Evolutionary conservation across 176 grass and related monocot species (phyloP).

Genomic region (Dendrocalamus sinicus): DNA sequence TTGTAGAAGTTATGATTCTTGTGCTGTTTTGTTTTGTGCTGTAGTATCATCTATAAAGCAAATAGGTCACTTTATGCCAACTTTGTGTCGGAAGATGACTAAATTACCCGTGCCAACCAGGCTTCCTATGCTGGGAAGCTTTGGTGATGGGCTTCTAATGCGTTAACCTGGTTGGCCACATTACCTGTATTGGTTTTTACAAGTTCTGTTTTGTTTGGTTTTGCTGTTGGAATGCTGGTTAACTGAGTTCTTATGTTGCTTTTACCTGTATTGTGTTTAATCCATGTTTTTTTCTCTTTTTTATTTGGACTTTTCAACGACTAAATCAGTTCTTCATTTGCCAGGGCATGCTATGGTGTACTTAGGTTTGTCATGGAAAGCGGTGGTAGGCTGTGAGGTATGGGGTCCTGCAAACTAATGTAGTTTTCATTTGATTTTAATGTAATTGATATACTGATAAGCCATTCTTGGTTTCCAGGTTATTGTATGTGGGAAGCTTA

Average conservation of each 20-base stretch:
- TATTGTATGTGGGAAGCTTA: conserved; percentile 70
- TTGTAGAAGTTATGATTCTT: not conserved
- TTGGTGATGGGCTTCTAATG: conserved; percentile 34
- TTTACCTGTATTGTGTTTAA: not conserved
- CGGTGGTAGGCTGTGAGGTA: conserved; percentile 82
- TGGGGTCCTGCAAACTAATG: not conserved
- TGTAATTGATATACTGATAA: not conserved
- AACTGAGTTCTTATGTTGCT: not conserved
- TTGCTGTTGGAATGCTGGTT: not conserved
- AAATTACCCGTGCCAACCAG: conserved; percentile 45
- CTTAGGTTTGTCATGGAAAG: conserved; percentile 91
- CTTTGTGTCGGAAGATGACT: conserved; percentile 99
- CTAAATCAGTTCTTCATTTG: not conserved
- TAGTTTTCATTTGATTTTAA: not conserved
- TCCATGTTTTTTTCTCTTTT: not conserved
- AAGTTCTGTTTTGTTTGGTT: not conserved
- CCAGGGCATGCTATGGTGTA: conserved; percentile 88
- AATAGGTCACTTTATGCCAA: conserved; percentile 70
- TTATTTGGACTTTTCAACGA: not conserved
- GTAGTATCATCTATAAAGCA: conserved; percentile 95
- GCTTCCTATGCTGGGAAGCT: conserved; percentile 17
- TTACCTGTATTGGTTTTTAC: not conserved
- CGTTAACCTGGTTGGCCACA: conserved; percentile 36
- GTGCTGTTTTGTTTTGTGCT: not conserved
- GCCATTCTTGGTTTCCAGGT: conserved; percentile 39